Base-by-base conservation (phyloP, 176 grass and related monocot species). In the Microstegium vimineum region DNA sequence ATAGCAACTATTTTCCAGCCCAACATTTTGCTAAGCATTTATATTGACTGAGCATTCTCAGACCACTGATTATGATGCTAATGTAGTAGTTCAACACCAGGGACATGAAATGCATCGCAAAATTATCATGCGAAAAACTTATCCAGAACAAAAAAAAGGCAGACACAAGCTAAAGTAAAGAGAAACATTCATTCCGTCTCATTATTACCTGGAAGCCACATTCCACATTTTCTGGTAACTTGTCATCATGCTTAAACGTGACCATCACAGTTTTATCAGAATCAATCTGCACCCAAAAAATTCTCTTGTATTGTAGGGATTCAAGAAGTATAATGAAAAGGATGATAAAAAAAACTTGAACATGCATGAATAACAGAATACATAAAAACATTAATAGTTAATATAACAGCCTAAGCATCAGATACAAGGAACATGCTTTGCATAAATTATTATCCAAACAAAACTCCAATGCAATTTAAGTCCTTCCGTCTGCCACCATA, bases 211-310 rank as follows among this genome's bases (percentile, higher is more conserved):
- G 94, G 73, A 97, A 97, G 54, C 81, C 89, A 71, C 94, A 97
- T 94, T 97, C 94, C 37, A 72, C 70, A 63, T 87, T 85, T 86
- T 97, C 94, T 78, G 90, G 87, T 80, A 97, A 94, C 57, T 94
- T 97, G 75, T 97, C 94, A 70, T 97, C 94, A 84, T 97, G 91
- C 76, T 97, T 97, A 78, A 97, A 97, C 36, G 84, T 97, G n/a
- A 94, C 94, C 94, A 97, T 97, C 86, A 94, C 68, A 64, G 94
- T 97, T 87, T 97, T 97, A 60, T 94, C 89, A 2, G 91, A 91
- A 66, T 97, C 94, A 37, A 97, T 94, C 94, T 97, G 91, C 76
- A 88, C 35, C 49, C 20, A 80, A 57, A 60, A 42, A 76, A 66
- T 31, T 7, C 4, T 75, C 23, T 66, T 71, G 87, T 77, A 83